Conservation (phyloP, 164 flowering plant species). For the Macadamia tetraphylla region DNA sequence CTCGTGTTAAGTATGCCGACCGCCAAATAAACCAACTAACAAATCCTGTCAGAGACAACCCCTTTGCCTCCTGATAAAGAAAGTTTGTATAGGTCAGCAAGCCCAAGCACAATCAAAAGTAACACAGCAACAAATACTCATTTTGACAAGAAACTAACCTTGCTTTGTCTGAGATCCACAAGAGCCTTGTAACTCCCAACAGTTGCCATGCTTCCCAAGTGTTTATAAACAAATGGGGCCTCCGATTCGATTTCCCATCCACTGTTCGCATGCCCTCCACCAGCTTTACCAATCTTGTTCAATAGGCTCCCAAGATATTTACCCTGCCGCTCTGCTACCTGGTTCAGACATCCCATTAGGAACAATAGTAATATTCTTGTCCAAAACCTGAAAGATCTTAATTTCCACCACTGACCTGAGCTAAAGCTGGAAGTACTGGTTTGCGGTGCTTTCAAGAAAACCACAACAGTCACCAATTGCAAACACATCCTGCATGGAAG, state of each 20-base stretch:
- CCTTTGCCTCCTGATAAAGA: constrained; percentile 64
- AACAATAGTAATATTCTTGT: not conserved
- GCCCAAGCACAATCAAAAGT: not conserved
- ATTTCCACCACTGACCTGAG: constrained; percentile 51
- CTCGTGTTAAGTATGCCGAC: constrained; percentile 89
- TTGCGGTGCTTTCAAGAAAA: constrained; percentile 82
- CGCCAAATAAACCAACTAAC: constrained; percentile 90
- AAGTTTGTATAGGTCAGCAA: constrained; percentile 1
- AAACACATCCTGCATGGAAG: constrained; percentile 75
- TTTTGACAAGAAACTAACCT: constrained; percentile 32
- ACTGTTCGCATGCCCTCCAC: constrained; percentile 67
- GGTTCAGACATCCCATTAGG: constrained; percentile 7
- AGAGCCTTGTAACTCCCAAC: constrained; percentile 94
- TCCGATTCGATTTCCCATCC: constrained; percentile 53
- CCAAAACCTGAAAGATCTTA: not conserved
- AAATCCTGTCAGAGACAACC: constrained; percentile 75
- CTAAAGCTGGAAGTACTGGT: constrained; percentile 86
- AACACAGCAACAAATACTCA: not conserved
- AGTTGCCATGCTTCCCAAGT: constrained; percentile 95
- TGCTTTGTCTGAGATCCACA: constrained; percentile 90
- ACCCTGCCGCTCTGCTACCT: constrained; percentile 98
- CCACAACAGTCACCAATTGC: constrained; percentile 95
- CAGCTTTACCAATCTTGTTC: constrained; percentile 67
- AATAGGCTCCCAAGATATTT: constrained; percentile 61
- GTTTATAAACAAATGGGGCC: constrained; percentile 76